These are phyloP conservation scores for Solanum chilense DNA, from an alignment of 257 asterid species.

Conservation along the genomic window DNA sequence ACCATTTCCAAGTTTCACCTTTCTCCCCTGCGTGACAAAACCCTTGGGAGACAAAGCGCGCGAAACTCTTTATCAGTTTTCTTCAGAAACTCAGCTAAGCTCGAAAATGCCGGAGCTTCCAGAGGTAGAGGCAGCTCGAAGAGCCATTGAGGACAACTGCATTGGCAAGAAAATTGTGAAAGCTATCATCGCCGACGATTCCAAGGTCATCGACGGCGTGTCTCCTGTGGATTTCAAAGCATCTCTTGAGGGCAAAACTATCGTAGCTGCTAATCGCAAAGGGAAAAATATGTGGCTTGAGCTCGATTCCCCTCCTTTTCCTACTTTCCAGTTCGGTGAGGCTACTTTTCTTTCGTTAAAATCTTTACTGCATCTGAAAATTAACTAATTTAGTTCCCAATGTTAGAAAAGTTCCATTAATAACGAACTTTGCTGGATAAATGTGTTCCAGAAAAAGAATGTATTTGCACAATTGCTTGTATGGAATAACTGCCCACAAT, in stretches of 20 bases:
- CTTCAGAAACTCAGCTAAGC: not conserved
- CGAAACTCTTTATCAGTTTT: not conserved
- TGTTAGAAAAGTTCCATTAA: not conserved
- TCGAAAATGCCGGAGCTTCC: constrained; percentile 92
- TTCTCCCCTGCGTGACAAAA: not conserved
- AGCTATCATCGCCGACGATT: constrained; percentile 65
- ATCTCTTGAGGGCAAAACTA: constrained; percentile 65
- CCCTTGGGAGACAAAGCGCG: not conserved
- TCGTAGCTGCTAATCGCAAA: constrained; percentile 85
- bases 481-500: not conserved
- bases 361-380: not conserved
- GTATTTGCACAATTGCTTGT: not conserved
- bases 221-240: constrained; percentile 67
- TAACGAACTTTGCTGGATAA: not conserved
- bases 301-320: constrained; percentile 92
- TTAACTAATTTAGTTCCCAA: not conserved
- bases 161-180: constrained; percentile 59
- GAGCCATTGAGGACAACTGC: constrained; percentile 74
- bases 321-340: constrained; percentile 89
- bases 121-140: constrained; percentile 97
- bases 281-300: constrained; percentile 97
- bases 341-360: not conserved
- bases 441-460: not conserved
- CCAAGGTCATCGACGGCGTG: constrained; percentile 79
- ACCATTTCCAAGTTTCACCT: not conserved